Evolutionary conservation across 2,329 filamentous ascomycete species (phyloP).

Genomic region (Colletotrichum karsti): DNA sequence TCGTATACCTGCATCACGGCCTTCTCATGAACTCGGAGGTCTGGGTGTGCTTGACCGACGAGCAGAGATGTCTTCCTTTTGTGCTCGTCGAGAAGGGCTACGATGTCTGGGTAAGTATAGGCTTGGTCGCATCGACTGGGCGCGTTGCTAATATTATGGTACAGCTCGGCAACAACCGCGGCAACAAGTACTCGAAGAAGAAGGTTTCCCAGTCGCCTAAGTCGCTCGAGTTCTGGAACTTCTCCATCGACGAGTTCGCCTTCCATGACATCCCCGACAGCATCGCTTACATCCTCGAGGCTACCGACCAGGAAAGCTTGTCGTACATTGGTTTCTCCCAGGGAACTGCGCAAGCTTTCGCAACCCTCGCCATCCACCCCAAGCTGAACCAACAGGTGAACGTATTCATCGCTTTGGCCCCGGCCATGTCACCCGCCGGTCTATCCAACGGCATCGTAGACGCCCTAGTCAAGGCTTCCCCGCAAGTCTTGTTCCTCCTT

Average conservation of each 20-base stretch:
- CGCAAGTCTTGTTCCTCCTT: slow-evolving; percentile 88
- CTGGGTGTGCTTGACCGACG: slow-evolving; percentile 93
- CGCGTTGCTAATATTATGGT: slow-evolving; percentile 31
- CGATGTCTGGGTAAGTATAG: slow-evolving; percentile 84
- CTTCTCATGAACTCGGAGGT: slow-evolving; percentile 99
- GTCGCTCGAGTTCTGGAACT: slow-evolving; percentile 89
- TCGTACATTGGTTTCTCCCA: slow-evolving; percentile 98
- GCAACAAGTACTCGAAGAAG: slow-evolving; percentile 99
- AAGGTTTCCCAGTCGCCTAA: slow-evolving; percentile 79
- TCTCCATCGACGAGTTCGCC: slow-evolving; percentile 98
- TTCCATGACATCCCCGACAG: slow-evolving; percentile 97
- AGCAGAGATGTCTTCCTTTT: slow-evolving; percentile 87
- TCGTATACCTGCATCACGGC: slow-evolving; percentile 94
- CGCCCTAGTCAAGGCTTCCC: slow-evolving; percentile 91
- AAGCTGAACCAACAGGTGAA: slow-evolving; percentile 92
- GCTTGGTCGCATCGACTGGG: not conserved
- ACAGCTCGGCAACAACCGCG: slow-evolving; percentile 93
- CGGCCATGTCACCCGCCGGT: slow-evolving; percentile 94
- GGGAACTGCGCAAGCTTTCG: slow-evolving; percentile 96
- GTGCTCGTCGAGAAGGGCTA: slow-evolving; percentile 89
- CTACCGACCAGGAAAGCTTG: slow-evolving; percentile 82
- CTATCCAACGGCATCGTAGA: slow-evolving; percentile 91
- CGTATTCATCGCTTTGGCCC: slow-evolving; percentile 94
- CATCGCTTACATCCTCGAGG: slow-evolving; percentile 88
- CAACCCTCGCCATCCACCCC: slow-evolving; percentile 90